Evolutionary conservation across 306 rosid species (phyloP).

Genomic region (Pyrus communis): DNA sequence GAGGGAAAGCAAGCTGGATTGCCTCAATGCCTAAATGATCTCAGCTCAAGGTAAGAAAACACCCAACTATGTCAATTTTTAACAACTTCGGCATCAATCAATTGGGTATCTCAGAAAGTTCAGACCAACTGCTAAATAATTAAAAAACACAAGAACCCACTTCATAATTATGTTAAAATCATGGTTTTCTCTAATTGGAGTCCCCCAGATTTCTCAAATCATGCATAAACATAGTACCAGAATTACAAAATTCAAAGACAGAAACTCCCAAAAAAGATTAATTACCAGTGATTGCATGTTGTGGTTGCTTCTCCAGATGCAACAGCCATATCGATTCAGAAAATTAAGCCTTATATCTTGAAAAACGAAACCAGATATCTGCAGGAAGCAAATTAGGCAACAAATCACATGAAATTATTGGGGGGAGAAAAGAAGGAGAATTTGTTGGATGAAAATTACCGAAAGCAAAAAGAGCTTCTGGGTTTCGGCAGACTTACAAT

Average conservation of each 20-base stretch:
- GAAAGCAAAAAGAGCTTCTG: neutral
- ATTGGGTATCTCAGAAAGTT: neutral
- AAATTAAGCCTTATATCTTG: neutral
- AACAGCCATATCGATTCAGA: constrained; percentile 46
- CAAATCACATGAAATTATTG: neutral
- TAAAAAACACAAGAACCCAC: neutral
- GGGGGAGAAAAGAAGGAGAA: neutral
- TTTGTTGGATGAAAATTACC: neutral
- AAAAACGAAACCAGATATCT: neutral
- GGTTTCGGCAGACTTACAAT: neutral
- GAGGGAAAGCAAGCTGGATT: neutral
- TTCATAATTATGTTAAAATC: neutral
- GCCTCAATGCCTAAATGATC: neutral
- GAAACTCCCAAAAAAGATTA: neutral
- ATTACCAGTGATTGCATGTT: constrained; percentile 77
- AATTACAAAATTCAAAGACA: neutral
- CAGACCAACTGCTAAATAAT: neutral
- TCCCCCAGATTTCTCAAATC: neutral
- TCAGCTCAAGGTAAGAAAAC: neutral
- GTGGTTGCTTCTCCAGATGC: constrained; percentile 48
- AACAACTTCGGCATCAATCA: neutral
- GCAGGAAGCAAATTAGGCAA: constrained; percentile 1
- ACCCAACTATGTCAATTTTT: neutral
- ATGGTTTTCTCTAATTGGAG: neutral
- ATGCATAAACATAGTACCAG: neutral